Evolutionary conservation across 192 early-diverging fungal genomes (phyloP).

Genomic region (Rhizoclosmatium globosum): DNA sequence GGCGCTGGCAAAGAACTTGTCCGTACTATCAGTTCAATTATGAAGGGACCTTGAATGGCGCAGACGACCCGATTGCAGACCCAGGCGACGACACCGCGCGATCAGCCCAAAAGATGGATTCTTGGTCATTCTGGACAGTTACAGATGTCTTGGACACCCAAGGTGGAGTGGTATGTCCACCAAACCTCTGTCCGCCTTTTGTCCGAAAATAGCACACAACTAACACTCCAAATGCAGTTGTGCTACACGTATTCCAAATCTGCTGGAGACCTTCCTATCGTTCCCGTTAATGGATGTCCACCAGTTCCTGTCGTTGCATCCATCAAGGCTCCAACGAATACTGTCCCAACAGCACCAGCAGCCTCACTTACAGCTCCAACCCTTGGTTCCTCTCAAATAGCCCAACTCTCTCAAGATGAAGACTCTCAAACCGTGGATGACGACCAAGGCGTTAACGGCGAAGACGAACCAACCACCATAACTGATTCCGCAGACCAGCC

Average conservation of each 20-base stretch:
- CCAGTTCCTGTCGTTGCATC: not conserved
- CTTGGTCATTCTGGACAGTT: constrained; percentile 4
- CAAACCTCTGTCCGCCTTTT: too few relatives aligned
- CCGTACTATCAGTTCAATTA: not conserved
- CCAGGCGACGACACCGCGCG: not conserved
- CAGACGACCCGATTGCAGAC: constrained; percentile 7
- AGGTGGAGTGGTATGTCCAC: not conserved
- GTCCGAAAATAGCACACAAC: too few relatives aligned
- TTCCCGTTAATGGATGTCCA: not conserved
- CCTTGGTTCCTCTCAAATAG: not conserved
- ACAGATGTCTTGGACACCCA: constrained; percentile 1
- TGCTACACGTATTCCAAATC: constrained; percentile 10
- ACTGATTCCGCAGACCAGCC: not conserved
- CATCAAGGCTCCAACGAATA: not conserved
- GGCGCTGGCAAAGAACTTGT: constrained; percentile 20
- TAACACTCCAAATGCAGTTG: too few relatives aligned
- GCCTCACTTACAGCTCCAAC: not conserved
- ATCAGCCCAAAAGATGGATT: not conserved
- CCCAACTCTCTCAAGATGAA: too few relatives aligned
- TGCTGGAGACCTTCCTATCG: not conserved
- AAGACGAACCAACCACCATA: too few relatives aligned
- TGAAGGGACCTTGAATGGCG: not conserved
- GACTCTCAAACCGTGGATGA: too few relatives aligned
- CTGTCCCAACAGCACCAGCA: not conserved
- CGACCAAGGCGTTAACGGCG: too few relatives aligned